Percentiles rank a stretch among this genome's conserved stretches.
Conservation (phyloP, 177 flowering plant species). For the Telopea speciosissima region DNA sequence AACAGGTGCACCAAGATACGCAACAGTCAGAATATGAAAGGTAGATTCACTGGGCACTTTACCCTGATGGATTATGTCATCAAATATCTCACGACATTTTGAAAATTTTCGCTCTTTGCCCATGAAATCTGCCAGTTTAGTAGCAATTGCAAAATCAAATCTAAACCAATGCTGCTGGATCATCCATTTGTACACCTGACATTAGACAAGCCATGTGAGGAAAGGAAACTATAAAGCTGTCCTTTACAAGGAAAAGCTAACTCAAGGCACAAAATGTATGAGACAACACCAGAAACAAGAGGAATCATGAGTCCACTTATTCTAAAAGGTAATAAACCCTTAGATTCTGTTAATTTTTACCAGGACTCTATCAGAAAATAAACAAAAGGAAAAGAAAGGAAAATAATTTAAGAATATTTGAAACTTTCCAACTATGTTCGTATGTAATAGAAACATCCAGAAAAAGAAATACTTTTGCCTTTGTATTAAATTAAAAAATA, state of each 20-base stretch:
- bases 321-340: background rate
- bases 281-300: background rate
- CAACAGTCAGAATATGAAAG: constrained; percentile 70
- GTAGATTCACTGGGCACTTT: constrained; percentile 87
- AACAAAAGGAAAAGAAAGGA: no score
- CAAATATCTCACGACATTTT: constrained; percentile 80
- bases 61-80: constrained; percentile 78
- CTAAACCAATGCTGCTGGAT: constrained; percentile 70
- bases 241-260: background rate
- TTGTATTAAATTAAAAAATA: no score
- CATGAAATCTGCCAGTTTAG: constrained; percentile 81
- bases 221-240: constrained; percentile 1
- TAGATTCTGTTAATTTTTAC: no score
- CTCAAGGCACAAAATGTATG: background rate
- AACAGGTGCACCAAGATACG: constrained; percentile 66
- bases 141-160: constrained; percentile 84
- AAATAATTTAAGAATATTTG: no score
- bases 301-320: background rate
- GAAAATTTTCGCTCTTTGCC: constrained; percentile 78
- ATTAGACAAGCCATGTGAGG: background rate
- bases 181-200: constrained; percentile 97
- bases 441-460: no score
- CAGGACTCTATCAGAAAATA: no score
- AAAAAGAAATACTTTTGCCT: no score
- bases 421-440: no score